Conservation (phyloP, 495 filamentous ascomycete species). For the Podospora pseudopauciseta region DNA sequence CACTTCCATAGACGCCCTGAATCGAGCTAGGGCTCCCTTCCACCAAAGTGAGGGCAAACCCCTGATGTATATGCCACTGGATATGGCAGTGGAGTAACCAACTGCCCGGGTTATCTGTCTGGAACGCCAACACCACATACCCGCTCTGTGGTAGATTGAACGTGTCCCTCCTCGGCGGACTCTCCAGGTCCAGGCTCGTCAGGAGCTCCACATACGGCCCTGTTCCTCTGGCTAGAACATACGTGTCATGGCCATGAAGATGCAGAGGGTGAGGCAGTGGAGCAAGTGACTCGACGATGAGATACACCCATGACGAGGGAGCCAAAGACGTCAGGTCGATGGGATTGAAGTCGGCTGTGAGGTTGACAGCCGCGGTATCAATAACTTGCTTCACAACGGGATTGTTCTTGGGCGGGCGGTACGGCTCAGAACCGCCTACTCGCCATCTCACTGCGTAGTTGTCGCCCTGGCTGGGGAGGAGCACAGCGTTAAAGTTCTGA, state of each 20-base stretch:
- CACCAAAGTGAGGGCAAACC: background rate
- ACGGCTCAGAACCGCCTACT: slow-evolving; percentile 7
- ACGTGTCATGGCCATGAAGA: slow-evolving; percentile 59
- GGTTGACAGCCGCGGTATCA: slow-evolving; percentile 9
- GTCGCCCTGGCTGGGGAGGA: slow-evolving; percentile 7
- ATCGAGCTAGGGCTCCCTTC: background rate
- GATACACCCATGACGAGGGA: slow-evolving; percentile 25
- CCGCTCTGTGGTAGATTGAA: slow-evolving; percentile 40
- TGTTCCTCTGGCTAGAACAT: slow-evolving; percentile 46
- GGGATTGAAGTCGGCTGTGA: slow-evolving; percentile 20
- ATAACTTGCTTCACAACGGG: slow-evolving; percentile 4
- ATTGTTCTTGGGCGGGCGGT: background rate
- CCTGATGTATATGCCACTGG: slow-evolving; percentile 45
- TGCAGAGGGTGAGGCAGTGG: slow-evolving; percentile 48
- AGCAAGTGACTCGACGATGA: slow-evolving; percentile 37
- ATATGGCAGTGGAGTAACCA: slow-evolving; percentile 51
- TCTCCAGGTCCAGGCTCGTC: slow-evolving; percentile 35
- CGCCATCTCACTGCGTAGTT: slow-evolving; percentile 12
- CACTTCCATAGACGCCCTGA: background rate
- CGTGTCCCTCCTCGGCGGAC: slow-evolving; percentile 33
- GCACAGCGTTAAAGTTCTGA: slow-evolving; percentile 24
- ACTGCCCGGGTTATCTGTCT: slow-evolving; percentile 44
- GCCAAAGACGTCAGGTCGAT: slow-evolving; percentile 34
- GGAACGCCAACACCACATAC: slow-evolving; percentile 43
- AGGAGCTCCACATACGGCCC: slow-evolving; percentile 33